Evolutionary conservation across 2,329 filamentous ascomycete genomes (phyloP).

Genomic region (Cadophora gregata): DNA sequence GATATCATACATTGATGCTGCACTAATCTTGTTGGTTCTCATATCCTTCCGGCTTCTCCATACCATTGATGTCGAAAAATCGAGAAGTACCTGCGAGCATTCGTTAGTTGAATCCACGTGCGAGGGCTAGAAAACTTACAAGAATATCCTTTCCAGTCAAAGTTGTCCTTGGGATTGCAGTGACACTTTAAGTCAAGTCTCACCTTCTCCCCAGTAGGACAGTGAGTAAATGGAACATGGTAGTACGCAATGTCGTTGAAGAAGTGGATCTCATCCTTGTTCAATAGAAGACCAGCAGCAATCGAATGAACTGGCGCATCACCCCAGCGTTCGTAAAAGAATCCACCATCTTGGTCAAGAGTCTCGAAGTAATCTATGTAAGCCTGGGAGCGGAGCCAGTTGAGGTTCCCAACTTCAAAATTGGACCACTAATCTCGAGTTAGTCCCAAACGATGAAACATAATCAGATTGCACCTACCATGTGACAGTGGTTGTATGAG

Average conservation of each 20-base stretch:
- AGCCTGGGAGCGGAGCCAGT: slow-evolving; percentile 88
- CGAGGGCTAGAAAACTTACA: slow-evolving; percentile 65
- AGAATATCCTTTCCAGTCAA: slow-evolving; percentile 99
- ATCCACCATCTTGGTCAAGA: slow-evolving; percentile 89
- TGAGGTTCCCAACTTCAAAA: slow-evolving; percentile 93
- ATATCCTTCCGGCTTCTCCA: slow-evolving; percentile 85
- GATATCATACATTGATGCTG: slow-evolving; percentile 21
- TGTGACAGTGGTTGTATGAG: slow-evolving; percentile 96
- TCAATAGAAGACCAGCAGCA: slow-evolving; percentile 82
- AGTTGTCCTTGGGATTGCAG: slow-evolving; percentile 96
- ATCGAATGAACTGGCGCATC: slow-evolving; percentile 99
- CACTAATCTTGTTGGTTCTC: slow-evolving; percentile 69
- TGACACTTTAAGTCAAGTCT: slow-evolving; percentile 87
- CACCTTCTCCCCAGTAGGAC: slow-evolving; percentile 86
- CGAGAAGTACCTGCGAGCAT: slow-evolving; percentile 72
- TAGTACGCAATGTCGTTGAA: slow-evolving; percentile 99
- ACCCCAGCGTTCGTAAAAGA: slow-evolving; percentile 99
- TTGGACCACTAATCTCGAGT: slow-evolving; percentile 81
- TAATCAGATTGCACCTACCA: slow-evolving; percentile 63
- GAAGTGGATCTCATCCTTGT: slow-evolving; percentile 96
- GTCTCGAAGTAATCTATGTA: slow-evolving; percentile 92
- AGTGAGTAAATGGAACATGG: slow-evolving; percentile 97
- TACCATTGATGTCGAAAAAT: slow-evolving; percentile 82
- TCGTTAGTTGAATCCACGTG: slow-evolving; percentile 29
- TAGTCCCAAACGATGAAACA: not conserved